Evolutionary conservation across 2,329 filamentous ascomycete species (phyloP).

Genomic region (Fusarium sp.): DNA sequence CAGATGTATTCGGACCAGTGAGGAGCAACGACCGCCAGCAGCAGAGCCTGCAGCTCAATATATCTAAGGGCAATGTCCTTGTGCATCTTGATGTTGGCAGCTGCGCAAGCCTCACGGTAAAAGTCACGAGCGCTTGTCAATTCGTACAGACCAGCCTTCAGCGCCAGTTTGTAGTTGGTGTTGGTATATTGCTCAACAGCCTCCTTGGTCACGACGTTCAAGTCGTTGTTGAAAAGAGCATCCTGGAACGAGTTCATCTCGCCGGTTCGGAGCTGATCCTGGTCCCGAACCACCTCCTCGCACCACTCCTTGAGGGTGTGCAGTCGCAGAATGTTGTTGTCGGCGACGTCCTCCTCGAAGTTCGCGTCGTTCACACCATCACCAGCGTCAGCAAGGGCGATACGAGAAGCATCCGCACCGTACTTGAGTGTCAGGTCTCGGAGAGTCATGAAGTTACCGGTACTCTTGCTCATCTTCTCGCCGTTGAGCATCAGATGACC

Average conservation of each 20-base stretch:
- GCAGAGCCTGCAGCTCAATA: conserved; percentile 86
- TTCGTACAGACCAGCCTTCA: conserved; percentile 91
- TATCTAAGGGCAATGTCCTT: conserved; percentile 83
- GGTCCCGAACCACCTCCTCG: conserved; percentile 83
- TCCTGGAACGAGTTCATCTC: conserved; percentile 86
- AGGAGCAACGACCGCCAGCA: conserved; percentile 87
- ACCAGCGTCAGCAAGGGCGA: conserved; percentile 93
- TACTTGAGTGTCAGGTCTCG: conserved; percentile 90
- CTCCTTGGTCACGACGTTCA: conserved; percentile 87
- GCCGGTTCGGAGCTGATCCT: conserved; percentile 79
- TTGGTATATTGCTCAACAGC: conserved; percentile 83
- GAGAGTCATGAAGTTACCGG: conserved; percentile 96
- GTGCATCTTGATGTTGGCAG: conserved; percentile 89
- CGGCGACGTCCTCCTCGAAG: conserved; percentile 95
- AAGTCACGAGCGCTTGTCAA: conserved; percentile 89
- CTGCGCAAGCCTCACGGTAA: conserved; percentile 86
- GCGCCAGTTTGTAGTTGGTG: conserved; percentile 83
- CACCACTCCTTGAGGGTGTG: conserved; percentile 90
- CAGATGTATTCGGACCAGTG: conserved; percentile 97
- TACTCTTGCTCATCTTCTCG: conserved; percentile 98
- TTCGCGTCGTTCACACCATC: conserved; percentile 97
- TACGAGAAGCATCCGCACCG: conserved; percentile 91
- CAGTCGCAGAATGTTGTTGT: conserved; percentile 89
- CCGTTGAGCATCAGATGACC: conserved; percentile 95
- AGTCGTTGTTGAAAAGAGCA: conserved; percentile 91